Evolutionary conservation across 148 eudicot species (phyloP).

Genomic region (Fagopyrum esculentum): DNA sequence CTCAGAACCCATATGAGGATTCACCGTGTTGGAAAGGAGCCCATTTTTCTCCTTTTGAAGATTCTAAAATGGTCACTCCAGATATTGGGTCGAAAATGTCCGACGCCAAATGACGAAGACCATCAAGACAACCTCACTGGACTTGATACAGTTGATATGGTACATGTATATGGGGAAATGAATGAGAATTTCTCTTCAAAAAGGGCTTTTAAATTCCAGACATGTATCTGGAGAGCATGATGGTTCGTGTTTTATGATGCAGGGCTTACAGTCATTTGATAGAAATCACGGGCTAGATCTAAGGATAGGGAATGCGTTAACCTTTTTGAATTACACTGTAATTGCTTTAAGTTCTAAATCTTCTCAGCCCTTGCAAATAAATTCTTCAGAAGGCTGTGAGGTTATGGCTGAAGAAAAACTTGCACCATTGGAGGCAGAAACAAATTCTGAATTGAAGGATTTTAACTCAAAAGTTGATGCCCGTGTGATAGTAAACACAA

Average conservation of each 20-base stretch:
- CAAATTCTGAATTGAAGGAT: conserved; percentile 13
- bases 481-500: conserved; percentile 40
- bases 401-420: too few species aligned
- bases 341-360: conserved; percentile 21
- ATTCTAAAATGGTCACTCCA: too few species aligned
- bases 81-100: too few species aligned
- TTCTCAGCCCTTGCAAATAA: too few species aligned
- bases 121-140: too few species aligned
- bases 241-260: conserved; percentile 15
- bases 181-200: conserved; percentile 22
- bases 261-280: conserved; percentile 15
- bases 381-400: too few species aligned
- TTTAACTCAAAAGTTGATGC: conserved; percentile 36
- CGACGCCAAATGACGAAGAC: too few species aligned
- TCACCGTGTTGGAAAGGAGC: too few species aligned
- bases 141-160: too few species aligned
- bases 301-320: conserved; percentile 18
- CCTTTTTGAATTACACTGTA: conserved; percentile 16
- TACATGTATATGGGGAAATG: too few species aligned
- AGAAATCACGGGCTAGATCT: conserved; percentile 15
- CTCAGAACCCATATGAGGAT: conserved; percentile 55
- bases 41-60: too few species aligned
- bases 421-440: conserved; percentile 1
- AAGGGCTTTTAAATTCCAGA: conserved; percentile 16
- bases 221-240: conserved; percentile 15